Evolutionary conservation across 1,139 yeast genomes (phyloP).

Genomic region (Suhomyces anneliseae): DNA sequence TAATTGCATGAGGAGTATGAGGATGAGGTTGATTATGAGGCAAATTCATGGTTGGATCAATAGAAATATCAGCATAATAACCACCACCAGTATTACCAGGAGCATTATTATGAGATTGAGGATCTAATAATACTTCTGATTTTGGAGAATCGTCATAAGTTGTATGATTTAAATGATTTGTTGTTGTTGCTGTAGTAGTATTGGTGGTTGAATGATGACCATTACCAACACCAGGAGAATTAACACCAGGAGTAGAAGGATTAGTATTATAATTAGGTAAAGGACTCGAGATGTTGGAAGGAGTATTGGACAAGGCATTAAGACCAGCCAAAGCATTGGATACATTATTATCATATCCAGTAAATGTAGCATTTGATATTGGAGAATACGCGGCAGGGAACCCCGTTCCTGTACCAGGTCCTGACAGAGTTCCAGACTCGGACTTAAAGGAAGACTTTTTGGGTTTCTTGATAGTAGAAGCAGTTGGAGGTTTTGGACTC

Average conservation of each 20-base stretch:
- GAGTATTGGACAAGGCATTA: slow-evolving; percentile 44
- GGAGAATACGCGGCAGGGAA: slow-evolving; percentile 40
- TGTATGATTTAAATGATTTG: slow-evolving; percentile 18
- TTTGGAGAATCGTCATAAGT: slow-evolving; percentile 34
- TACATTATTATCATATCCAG: slow-evolving; percentile 46
- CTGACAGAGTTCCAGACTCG: slow-evolving; percentile 12
- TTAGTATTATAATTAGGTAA: slow-evolving; percentile 22
- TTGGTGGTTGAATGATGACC: slow-evolving; percentile 1
- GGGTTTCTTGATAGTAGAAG: slow-evolving; percentile 19
- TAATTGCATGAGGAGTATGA: slow-evolving; percentile 26
- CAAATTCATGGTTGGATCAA: slow-evolving; percentile 50
- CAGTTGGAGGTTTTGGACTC: slow-evolving; percentile 9
- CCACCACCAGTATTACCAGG: slow-evolving; percentile 42
- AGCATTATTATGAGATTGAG: slow-evolving; percentile 32
- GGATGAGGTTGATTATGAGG: slow-evolving; percentile 49
- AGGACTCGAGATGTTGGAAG: slow-evolving; percentile 37
- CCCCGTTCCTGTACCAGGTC: slow-evolving; percentile 17
- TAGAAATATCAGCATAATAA: slow-evolving; percentile 46
- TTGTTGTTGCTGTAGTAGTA: background rate
- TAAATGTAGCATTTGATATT: slow-evolving; percentile 38
- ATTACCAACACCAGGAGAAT: slow-evolving; percentile 11
- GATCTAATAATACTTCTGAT: slow-evolving; percentile 35
- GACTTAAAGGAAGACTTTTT: slow-evolving; percentile 23
- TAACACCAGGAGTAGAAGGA: slow-evolving; percentile 25
- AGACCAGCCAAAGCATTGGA: slow-evolving; percentile 49